Conservation (phyloP, 495 filamentous ascomycete species). For the Hypoxylon trugodes region DNA sequence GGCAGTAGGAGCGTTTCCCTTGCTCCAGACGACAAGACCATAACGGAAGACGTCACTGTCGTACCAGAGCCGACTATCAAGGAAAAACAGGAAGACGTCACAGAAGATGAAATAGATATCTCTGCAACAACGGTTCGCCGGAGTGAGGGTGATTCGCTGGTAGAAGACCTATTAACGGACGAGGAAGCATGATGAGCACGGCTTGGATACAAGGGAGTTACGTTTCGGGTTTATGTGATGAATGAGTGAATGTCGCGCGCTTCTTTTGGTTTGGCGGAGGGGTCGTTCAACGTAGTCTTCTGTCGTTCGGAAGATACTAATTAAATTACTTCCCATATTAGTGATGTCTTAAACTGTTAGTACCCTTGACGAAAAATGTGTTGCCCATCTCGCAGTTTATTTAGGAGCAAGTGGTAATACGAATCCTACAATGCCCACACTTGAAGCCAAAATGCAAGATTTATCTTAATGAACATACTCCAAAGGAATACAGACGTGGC, state of each 20-base stretch:
- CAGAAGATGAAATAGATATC: constrained; percentile 37
- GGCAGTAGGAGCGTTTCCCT: constrained; percentile 47
- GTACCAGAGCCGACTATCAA: constrained; percentile 46
- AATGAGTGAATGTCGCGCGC: constrained; percentile 11
- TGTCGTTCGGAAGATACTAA: too few relatives aligned
- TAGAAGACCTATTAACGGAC: constrained; percentile 58
- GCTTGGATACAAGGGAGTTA: constrained; percentile 7
- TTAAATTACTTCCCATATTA: too few relatives aligned
- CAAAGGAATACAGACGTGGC: too few relatives aligned
- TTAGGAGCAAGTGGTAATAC: too few relatives aligned
- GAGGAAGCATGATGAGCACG: constrained; percentile 43
- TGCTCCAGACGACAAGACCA: constrained; percentile 38
- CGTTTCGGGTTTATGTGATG: constrained; percentile 14
- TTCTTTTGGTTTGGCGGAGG: constrained; percentile 5
- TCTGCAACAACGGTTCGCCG: constrained; percentile 4
- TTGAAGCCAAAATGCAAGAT: too few relatives aligned
- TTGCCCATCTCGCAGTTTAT: too few relatives aligned
- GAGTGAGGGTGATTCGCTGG: constrained; percentile 44
- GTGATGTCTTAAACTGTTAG: too few relatives aligned
- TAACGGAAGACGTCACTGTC: constrained; percentile 42
- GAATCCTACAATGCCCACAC: too few relatives aligned
- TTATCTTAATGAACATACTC: too few relatives aligned
- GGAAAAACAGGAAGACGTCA: constrained; percentile 48
- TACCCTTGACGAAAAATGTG: too few relatives aligned
- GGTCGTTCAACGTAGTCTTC: neutral